Base-by-base conservation (phyloP, 345 rosid genomes). In the Sonneratia alba region DNA sequence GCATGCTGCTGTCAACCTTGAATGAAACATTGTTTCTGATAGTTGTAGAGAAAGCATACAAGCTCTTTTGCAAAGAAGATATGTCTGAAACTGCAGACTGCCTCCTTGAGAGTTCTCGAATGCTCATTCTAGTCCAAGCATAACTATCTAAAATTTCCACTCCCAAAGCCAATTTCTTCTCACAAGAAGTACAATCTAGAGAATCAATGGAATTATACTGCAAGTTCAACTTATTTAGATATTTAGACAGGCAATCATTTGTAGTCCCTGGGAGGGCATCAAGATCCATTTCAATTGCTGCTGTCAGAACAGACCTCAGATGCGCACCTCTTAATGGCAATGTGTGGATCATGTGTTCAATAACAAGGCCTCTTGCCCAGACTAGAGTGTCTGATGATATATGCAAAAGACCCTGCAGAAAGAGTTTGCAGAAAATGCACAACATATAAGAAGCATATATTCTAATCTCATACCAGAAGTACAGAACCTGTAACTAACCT, bases 321-420 rank as follows among this genome's bases (percentile, higher is more conserved):
- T 87, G 90, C 48, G 80, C 78, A 75, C 85, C 91, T 77, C 89
- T 93, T 77, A 91, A 74, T 2, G 88, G 81, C 43, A 89, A 84
- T 73, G 79, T 74, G 61, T 73, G 84, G 69, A 83, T 70, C 73
- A 89, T 71, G 73, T 87, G 86, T 71, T 81, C 84, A 5, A 68
- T 67, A 1, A 85, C 81, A 73, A 87, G 75, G 15, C 70, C 81
- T 74, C 86, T 83, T 11, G 79, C 92, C 36, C 74, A 77, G 53
- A 43, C 66, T 36, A 93, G 91, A 73, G 83, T 82, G 69, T 24
- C 76, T 40, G 78, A 79, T 22, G 98, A 91, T 32, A 93, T 57
- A 85, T 79, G 79, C 66, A 81, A 89, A 57, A 93, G 79, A 71
- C 98, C 98, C 98, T 93, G 80, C 68, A 57, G 38, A 66, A 56